A percentile compares a stretch with the other conserved stretches of the same genome.
phyloP scores from a whole-genome alignment of 2,329 filamentous ascomycete species.

The Metarhizium guizhouense region DNA sequence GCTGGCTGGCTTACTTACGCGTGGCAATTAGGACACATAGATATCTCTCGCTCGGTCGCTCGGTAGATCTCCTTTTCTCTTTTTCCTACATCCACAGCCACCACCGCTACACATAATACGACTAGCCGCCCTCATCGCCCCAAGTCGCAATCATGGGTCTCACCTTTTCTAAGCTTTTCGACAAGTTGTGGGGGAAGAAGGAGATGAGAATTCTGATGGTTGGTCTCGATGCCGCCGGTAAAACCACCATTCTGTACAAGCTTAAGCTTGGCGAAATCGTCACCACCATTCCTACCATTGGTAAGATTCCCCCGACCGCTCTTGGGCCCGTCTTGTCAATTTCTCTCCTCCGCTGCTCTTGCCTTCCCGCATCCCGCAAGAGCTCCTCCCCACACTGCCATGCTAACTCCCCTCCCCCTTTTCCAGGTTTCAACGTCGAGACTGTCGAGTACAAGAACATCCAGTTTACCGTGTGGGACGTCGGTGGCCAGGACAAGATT shows the following conservation, averaged over 20 bases:
- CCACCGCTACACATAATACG: slow-evolving; percentile 8
- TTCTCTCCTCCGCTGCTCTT: neutral
- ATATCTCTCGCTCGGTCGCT: slow-evolving; percentile 5
- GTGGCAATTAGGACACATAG: slow-evolving; percentile 19
- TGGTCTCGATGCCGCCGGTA: slow-evolving; percentile 97
- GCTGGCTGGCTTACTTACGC: slow-evolving; percentile 16
- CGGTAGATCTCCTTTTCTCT: slow-evolving; percentile 7
- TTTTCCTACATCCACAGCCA: slow-evolving; percentile 5
- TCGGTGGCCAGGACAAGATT: slow-evolving; percentile 99
- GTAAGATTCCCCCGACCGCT: slow-evolving; percentile 41
- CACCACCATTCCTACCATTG: slow-evolving; percentile 97
- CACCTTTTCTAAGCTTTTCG: slow-evolving; percentile 92
- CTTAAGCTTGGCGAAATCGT: slow-evolving; percentile 99
- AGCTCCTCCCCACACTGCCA: neutral
- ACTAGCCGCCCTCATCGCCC: slow-evolving; percentile 21
- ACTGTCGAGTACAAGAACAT: slow-evolving; percentile 99
- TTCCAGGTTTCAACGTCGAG: slow-evolving; percentile 94
- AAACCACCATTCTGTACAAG: slow-evolving; percentile 99
- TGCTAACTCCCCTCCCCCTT: slow-evolving; percentile 11
- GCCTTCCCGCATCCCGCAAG: neutral
- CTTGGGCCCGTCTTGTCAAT: neutral
- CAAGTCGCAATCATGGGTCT: slow-evolving; percentile 83
- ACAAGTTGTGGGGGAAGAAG: slow-evolving; percentile 97
- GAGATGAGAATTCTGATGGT: slow-evolving; percentile 99
- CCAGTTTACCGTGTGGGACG: slow-evolving; percentile 99